Evolutionary conservation across 2,329 filamentous ascomycete species (phyloP).

Genomic region (Fusarium sp.): DNA sequence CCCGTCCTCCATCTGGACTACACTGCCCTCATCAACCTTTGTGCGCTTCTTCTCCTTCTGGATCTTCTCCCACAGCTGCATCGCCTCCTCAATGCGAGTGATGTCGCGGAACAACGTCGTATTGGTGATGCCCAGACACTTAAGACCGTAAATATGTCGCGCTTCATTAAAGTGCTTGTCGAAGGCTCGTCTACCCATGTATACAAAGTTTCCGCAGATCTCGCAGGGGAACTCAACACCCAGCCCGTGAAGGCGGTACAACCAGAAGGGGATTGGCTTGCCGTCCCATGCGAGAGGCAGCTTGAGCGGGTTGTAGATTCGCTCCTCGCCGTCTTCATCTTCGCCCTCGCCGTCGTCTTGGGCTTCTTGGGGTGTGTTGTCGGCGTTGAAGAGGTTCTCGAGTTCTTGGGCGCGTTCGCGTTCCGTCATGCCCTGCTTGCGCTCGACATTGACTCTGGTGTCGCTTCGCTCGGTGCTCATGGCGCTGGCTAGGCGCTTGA

Average conservation of each 20-base stretch:
- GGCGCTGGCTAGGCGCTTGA: constrained; percentile 79
- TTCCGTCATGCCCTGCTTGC: constrained; percentile 97
- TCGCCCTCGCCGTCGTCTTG: constrained; percentile 71
- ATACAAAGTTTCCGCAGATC: constrained; percentile 98
- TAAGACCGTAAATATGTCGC: constrained; percentile 90
- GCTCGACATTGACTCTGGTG: constrained; percentile 93
- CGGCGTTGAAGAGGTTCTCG: constrained; percentile 76
- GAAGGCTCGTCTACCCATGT: constrained; percentile 94
- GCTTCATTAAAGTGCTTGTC: constrained; percentile 99
- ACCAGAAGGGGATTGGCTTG: constrained; percentile 98
- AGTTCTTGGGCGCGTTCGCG: constrained; percentile 93
- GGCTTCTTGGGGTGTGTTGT: constrained; percentile 45
- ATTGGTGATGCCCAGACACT: constrained; percentile 93
- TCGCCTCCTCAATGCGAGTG: constrained; percentile 87
- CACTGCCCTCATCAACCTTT: constrained; percentile 78
- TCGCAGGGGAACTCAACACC: constrained; percentile 96
- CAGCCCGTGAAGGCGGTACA: constrained; percentile 95
- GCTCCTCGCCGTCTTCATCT: constrained; percentile 82
- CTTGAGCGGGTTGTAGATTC: constrained; percentile 96
- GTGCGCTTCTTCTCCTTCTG: constrained; percentile 84
- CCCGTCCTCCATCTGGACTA: constrained; percentile 98
- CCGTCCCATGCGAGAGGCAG: constrained; percentile 97
- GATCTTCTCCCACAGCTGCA: constrained; percentile 92
- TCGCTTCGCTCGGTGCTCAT: constrained; percentile 91
- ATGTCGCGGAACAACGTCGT: constrained; percentile 94